A percentile compares a stretch with the other conserved stretches of the same genome.
Conservation (phyloP, 768 basidiomycete species). For the Crucibulum laeve region DNA sequence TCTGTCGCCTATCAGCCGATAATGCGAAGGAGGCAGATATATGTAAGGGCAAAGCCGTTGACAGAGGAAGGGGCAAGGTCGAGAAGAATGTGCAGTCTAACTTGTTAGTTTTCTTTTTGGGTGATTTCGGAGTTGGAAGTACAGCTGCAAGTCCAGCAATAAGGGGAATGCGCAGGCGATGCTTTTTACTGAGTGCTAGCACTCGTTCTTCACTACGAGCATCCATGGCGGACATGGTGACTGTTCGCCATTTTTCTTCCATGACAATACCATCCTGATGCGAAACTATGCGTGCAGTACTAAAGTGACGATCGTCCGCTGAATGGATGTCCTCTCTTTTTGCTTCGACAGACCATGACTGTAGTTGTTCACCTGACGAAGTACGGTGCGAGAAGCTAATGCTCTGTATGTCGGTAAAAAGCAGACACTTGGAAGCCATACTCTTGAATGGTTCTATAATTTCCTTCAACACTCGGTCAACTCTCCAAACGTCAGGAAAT, state of each 20-base stretch:
- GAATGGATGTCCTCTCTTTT: no score
- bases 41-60: conserved; percentile 39
- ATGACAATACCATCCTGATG: no score
- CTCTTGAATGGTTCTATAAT: conserved; percentile 25
- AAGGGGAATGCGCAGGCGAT: neutral
- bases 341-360: no score
- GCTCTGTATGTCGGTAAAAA: conserved; percentile 33
- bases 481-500: conserved; percentile 16
- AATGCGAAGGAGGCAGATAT: conserved; percentile 42
- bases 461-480: conserved; percentile 14
- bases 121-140: conserved; percentile 7
- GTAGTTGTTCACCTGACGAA: no score
- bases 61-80: conserved; percentile 35
- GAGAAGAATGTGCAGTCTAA: conserved; percentile 32
- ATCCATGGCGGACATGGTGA: conserved; percentile 20
- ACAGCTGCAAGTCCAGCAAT: conserved; percentile 26
- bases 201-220: conserved; percentile 11
- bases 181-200: conserved; percentile 12
- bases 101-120: conserved; percentile 1
- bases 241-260: conserved; percentile 11
- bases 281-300: no score
- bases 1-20: conserved; percentile 39
- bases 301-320: no score
- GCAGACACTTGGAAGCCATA: conserved; percentile 29
- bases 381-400: no score